These are phyloP conservation scores for Alternaria tenuissima DNA, from an alignment of 2,329 filamentous ascomycete species.

Conservation along the genomic window DNA sequence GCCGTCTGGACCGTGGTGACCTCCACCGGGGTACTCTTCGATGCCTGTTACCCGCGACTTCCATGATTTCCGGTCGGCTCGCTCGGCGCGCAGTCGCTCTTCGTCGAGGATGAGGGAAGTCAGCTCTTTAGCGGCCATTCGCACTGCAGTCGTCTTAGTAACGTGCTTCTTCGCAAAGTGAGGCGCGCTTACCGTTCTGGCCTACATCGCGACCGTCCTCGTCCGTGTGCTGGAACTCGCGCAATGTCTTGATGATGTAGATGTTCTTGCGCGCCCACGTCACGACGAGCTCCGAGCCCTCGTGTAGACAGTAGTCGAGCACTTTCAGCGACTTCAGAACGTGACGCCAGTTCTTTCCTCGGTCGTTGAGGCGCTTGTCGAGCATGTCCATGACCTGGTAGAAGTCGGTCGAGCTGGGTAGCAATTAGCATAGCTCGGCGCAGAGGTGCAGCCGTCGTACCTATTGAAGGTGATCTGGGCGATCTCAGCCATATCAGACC, in stretches of 20 bases:
- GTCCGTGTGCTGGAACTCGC: conserved; percentile 96
- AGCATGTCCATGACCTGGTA: conserved; percentile 99
- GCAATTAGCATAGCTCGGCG: conserved; percentile 35
- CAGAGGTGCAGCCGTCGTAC: conserved; percentile 63
- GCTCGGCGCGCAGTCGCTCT: conserved; percentile 87
- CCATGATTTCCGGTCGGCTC: conserved; percentile 91
- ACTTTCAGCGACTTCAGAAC: conserved; percentile 98
- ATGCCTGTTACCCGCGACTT: conserved; percentile 95
- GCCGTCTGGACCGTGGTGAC: conserved; percentile 40
- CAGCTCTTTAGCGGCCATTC: conserved; percentile 93
- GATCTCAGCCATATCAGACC: conserved; percentile 98
- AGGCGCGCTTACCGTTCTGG: conserved; percentile 79
- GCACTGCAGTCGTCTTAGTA: conserved; percentile 66
- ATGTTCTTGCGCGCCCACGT: conserved; percentile 98
- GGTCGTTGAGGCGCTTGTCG: conserved; percentile 97
- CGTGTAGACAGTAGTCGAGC: conserved; percentile 95
- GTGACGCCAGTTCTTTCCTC: conserved; percentile 99
- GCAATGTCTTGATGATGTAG: conserved; percentile 97
- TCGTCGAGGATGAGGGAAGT: conserved; percentile 93
- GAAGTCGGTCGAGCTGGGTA: conserved; percentile 85
- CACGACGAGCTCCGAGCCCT: conserved; percentile 94
- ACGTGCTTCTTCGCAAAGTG: neutral
- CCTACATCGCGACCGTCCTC: conserved; percentile 96
- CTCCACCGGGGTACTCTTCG: conserved; percentile 74
- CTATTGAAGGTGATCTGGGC: conserved; percentile 97